These are phyloP conservation scores for Elaeis guineensis DNA, from an alignment of 176 grass and related monocot species.

Conservation along the genomic window DNA sequence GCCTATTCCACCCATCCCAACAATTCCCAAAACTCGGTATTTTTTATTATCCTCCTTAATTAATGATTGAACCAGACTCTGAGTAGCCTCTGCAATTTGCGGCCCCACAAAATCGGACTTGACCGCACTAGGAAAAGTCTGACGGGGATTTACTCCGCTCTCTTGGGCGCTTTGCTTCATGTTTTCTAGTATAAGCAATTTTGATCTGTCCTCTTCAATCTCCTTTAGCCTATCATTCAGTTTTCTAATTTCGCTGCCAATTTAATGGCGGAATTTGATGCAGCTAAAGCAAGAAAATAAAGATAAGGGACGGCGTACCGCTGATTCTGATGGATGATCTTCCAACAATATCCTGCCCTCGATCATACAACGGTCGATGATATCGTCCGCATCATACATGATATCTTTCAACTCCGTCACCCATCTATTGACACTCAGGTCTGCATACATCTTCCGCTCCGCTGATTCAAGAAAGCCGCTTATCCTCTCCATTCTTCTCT, in stretches of 20 bases:
- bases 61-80: background rate
- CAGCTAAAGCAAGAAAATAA: background rate
- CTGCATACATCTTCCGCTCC: too few species aligned
- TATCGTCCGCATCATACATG: too few species aligned
- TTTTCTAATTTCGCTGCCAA: background rate
- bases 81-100: background rate
- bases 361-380: too few species aligned
- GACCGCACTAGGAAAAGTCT: background rate
- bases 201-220: background rate
- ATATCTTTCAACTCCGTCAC: too few species aligned
- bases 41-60: too few species aligned
- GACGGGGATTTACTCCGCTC: too few species aligned
- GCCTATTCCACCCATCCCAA: slow-evolving; percentile 2
- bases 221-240: background rate
- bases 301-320: background rate
- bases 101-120: background rate
- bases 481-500: too few species aligned
- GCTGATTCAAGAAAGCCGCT: too few species aligned
- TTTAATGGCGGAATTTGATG: background rate
- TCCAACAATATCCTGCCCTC: too few species aligned
- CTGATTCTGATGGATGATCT: background rate
- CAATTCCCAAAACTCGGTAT: too few species aligned
- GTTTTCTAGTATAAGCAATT: background rate
- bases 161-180: fast-evolving
- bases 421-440: too few species aligned